These are phyloP conservation scores for Cephalotrichum gorgonifer DNA, from an alignment of 2,329 filamentous ascomycete species.

Conservation along the genomic window DNA sequence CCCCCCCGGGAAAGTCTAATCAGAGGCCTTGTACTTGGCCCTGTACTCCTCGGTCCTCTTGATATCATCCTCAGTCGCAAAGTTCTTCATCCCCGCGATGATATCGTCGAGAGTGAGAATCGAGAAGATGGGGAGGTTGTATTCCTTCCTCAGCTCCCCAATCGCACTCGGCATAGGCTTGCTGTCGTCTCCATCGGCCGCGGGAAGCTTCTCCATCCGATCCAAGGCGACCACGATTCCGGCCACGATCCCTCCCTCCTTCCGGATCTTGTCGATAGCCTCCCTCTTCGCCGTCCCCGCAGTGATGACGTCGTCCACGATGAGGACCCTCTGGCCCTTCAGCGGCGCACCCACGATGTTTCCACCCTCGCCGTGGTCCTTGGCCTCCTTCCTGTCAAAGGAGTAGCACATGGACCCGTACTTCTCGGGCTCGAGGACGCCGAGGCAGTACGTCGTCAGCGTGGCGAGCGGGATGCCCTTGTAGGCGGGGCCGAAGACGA, in stretches of 20 bases:
- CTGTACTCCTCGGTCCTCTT: constrained; percentile 66
- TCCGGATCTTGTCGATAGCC: constrained; percentile 78
- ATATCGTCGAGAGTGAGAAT: constrained; percentile 82
- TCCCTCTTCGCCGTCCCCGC: constrained; percentile 91
- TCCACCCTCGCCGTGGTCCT: constrained; percentile 91
- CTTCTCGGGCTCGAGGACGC: constrained; percentile 52
- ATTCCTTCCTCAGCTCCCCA: constrained; percentile 74
- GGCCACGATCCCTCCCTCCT: constrained; percentile 73
- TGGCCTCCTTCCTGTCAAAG: constrained; percentile 94
- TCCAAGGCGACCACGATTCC: constrained; percentile 86
- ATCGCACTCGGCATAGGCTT: constrained; percentile 69
- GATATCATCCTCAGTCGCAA: constrained; percentile 53
- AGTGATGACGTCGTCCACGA: constrained; percentile 95
- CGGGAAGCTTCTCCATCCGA: constrained; percentile 71
- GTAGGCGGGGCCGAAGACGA: constrained; percentile 91
- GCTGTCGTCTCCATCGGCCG: constrained; percentile 53
- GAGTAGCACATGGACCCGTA: constrained; percentile 69
- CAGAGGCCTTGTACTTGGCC: constrained; percentile 49
- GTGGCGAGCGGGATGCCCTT: constrained; percentile 92
- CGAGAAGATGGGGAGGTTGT: constrained; percentile 70
- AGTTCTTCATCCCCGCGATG: constrained; percentile 54
- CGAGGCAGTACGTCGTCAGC: constrained; percentile 65
- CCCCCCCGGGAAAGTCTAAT: constrained; percentile 24
- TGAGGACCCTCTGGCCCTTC: constrained; percentile 74
- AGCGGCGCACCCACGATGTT: constrained; percentile 81